Evolutionary conservation across 2,329 filamentous ascomycete genomes (phyloP), one percentile per base, ranked within the genome.

Genomic region (Botrytis deweyae): DNA sequence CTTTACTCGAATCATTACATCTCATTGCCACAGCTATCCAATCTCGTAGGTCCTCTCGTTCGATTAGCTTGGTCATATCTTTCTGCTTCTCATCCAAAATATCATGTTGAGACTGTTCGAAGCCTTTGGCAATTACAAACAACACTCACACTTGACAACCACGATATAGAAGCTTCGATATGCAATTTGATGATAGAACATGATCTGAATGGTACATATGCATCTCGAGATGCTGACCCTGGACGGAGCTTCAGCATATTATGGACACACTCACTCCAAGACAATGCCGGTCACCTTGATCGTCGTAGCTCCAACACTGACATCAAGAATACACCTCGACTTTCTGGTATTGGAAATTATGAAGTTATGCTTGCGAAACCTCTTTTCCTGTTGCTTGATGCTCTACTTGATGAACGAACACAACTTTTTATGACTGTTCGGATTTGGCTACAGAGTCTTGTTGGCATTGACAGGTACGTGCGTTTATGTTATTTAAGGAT

Each of bases 41-140:
- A 84, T 72, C 83, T 97, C 14, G 88, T 95, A 8, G 86, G 89
- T 33, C 86, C 88, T 42, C 84, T 98, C 36, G 90, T 96, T 25
- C 85, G 86, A 2, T 88, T 91, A 73, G 87, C 95, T 0, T 99
- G 96, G 96, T 82, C 85, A 8, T 94, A 93, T 79, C 84, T 99
- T 58, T 93, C 94, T 0, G 91, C 93, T n/a, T 87, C 90, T 20
- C 91, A 91, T 76, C 94, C 95, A 0, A 97, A 97, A 80, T 97
- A 95, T 77, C 96, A 98, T 80, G 95, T 99, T 46, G 97, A 99
- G 83, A 91, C 94, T 29, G 93, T 97, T 14, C 90, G 93, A 73
- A 92, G 90, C 77, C 84, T 99, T 58, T 97, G 96, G 93, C 90
- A 94, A 77, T 84, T 99, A 70, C 94, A 98, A 78, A 88, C 87